Conservation (phyloP, 2,329 filamentous ascomycete genomes). For the Thielaviopsis populi region DNA sequence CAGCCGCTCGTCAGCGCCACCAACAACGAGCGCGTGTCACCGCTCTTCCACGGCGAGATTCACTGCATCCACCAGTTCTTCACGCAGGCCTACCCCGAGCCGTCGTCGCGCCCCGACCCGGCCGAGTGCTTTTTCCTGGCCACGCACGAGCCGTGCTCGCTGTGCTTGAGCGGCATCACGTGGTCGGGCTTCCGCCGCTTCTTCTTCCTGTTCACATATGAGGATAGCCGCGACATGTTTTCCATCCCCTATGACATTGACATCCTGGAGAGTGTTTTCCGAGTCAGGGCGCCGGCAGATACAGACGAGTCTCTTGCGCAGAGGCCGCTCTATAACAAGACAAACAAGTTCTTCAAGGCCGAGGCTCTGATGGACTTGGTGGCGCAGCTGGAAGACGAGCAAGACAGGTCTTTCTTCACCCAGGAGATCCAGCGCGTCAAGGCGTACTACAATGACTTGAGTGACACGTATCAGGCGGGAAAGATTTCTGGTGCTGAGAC, state of each 20-base stretch:
- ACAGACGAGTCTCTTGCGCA: constrained; percentile 25
- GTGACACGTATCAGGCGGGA: constrained; percentile 34
- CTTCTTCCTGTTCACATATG: constrained; percentile 44
- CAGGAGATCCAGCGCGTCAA: constrained; percentile 35
- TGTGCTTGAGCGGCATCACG: constrained; percentile 42
- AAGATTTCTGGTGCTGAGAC: constrained; percentile 30
- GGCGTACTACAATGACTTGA: constrained; percentile 31
- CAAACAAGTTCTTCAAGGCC: constrained; percentile 39
- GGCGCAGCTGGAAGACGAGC: constrained; percentile 24
- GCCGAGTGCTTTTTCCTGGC: constrained; percentile 42
- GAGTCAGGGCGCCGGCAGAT: constrained; percentile 29
- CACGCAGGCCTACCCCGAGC: constrained; percentile 24
- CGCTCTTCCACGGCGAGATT: constrained; percentile 44
- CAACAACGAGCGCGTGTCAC: constrained; percentile 40
- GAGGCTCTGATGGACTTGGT: constrained; percentile 30
- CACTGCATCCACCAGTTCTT: constrained; percentile 47
- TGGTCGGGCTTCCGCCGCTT: constrained; percentile 43
- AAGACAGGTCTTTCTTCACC: constrained; percentile 24
- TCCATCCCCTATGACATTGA: constrained; percentile 42
- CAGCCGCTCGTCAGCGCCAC: constrained; percentile 34
- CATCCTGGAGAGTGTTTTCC: constrained; percentile 40
- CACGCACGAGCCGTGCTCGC: constrained; percentile 43
- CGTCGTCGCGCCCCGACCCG: constrained; percentile 27
- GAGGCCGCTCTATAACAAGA: constrained; percentile 37
- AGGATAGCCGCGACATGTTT: constrained; percentile 42